Evolutionary conservation across 2,329 filamentous ascomycete genomes (phyloP).

Genomic region (Beauveria australis): DNA sequence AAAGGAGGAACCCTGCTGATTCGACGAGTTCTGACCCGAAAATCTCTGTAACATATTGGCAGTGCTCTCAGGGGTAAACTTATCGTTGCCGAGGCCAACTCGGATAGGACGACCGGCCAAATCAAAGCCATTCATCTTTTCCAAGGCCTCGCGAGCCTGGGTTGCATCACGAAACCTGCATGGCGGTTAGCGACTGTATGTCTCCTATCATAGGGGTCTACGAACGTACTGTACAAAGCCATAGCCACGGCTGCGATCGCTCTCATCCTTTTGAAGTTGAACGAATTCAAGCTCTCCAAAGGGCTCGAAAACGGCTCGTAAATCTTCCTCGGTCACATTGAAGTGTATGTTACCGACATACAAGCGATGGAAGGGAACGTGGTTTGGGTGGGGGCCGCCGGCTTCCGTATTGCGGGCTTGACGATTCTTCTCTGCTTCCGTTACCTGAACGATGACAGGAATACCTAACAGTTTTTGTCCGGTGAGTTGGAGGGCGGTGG

Average conservation of each 20-base stretch:
- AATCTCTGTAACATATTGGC: conserved; percentile 88
- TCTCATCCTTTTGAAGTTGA: conserved; percentile 93
- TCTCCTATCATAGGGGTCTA: neutral
- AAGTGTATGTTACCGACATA: conserved; percentile 99
- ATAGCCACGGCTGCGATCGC: conserved; percentile 83
- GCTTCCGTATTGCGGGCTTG: conserved; percentile 78
- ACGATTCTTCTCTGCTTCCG: conserved; percentile 98
- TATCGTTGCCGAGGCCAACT: conserved; percentile 99
- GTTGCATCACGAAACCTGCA: conserved; percentile 77
- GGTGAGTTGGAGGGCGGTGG: conserved; percentile 91
- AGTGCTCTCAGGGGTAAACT: conserved; percentile 97
- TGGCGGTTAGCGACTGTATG: conserved; percentile 24
- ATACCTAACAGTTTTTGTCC: conserved; percentile 98
- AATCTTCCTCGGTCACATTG: conserved; percentile 92
- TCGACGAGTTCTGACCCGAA: conserved; percentile 62
- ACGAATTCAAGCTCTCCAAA: conserved; percentile 98
- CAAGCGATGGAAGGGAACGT: conserved; percentile 91
- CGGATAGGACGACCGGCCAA: conserved; percentile 94
- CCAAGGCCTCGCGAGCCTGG: conserved; percentile 86
- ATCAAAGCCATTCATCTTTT: conserved; percentile 99
- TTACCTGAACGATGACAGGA: conserved; percentile 95
- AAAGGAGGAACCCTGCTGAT: conserved; percentile 84
- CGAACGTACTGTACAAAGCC: conserved; percentile 81
- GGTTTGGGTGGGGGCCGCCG: conserved; percentile 62
- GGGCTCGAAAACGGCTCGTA: conserved; percentile 93